Conservation (phyloP, 1,139 yeast species). For the Yamadazyma atlantica region DNA sequence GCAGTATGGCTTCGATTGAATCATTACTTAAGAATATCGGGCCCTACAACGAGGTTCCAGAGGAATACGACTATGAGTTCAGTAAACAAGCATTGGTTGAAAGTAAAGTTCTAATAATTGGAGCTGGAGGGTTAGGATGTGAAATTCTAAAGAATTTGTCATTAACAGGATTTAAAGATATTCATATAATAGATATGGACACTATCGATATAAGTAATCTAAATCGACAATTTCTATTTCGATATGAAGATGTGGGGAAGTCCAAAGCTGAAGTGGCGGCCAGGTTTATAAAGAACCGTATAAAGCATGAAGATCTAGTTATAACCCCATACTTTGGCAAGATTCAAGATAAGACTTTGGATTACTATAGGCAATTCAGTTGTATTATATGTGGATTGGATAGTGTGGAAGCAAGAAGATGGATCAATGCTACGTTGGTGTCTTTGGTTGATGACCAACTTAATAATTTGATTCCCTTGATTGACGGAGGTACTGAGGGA, state of each 20-base stretch:
- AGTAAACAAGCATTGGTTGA: slow-evolving; percentile 27
- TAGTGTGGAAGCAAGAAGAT: slow-evolving; percentile 84
- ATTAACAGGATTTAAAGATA: slow-evolving; percentile 67
- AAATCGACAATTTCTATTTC: slow-evolving; percentile 85
- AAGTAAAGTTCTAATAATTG: slow-evolving; percentile 56
- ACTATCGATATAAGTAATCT: slow-evolving; percentile 88
- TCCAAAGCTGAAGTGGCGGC: slow-evolving; percentile 85
- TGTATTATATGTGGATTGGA: slow-evolving; percentile 87
- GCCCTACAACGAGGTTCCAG: slow-evolving; percentile 43
- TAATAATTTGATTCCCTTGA: slow-evolving; percentile 67
- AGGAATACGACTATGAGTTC: slow-evolving; percentile 29
- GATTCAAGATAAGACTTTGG: slow-evolving; percentile 69
- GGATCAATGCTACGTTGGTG: slow-evolving; percentile 81
- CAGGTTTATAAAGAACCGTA: slow-evolving; percentile 48
- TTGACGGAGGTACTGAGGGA: slow-evolving; percentile 97
- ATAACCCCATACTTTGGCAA: slow-evolving; percentile 62
- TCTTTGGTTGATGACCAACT: slow-evolving; percentile 54
- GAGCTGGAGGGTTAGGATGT: slow-evolving; percentile 97
- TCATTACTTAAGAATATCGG: slow-evolving; percentile 31
- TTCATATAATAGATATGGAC: slow-evolving; percentile 92
- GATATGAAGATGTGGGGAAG: slow-evolving; percentile 70
- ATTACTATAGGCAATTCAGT: slow-evolving; percentile 67
- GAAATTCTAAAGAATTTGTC: slow-evolving; percentile 86
- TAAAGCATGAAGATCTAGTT: slow-evolving; percentile 40
- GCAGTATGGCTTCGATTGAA: slow-evolving; percentile 17